Percentiles rank a stretch among this genome's conserved stretches.
These are phyloP conservation scores for Bothriochloa decipiens DNA, from an alignment of 176 grass and related monocot species.

Conservation along the genomic window DNA sequence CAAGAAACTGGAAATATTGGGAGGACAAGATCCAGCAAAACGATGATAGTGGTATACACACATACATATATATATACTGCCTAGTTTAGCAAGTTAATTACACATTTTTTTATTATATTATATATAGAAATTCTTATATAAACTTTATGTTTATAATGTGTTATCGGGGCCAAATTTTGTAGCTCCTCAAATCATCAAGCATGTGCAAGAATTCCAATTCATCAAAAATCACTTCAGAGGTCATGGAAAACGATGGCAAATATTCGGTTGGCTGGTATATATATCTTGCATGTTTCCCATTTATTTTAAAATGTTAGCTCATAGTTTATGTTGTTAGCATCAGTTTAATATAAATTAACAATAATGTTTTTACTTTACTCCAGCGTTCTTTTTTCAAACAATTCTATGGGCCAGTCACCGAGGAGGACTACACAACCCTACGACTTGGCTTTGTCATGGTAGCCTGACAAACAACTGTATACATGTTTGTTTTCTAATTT, in stretches of 20 bases:
- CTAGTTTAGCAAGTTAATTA: neutral
- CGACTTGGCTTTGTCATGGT: slow-evolving; percentile 90
- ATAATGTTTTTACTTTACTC: neutral
- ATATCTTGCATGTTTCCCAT: neutral
- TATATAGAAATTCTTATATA: neutral
- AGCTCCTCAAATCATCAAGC: slow-evolving; percentile 53
- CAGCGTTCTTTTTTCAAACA: slow-evolving; percentile 90
- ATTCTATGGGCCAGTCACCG: slow-evolving; percentile 66
- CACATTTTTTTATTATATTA: neutral
- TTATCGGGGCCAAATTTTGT: slow-evolving; percentile 5
- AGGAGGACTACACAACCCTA: slow-evolving; percentile 76
- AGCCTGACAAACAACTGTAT: neutral
- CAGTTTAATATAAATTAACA: neutral
- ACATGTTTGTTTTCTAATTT: neutral
- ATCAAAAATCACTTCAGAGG: slow-evolving; percentile 51
- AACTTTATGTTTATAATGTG: neutral
- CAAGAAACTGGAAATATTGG: slow-evolving; percentile 67
- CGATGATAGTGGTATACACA: slow-evolving; percentile 40
- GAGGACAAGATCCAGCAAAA: slow-evolving; percentile 54
- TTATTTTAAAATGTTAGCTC: neutral
- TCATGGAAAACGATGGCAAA: slow-evolving; percentile 44
- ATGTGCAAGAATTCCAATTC: slow-evolving; percentile 56
- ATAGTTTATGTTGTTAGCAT: neutral
- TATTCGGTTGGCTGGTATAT: slow-evolving; percentile 67
- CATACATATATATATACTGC: neutral